Base-by-base conservation (phyloP, 352 stramenopile genomes). In the Albugo laibachii region DNA sequence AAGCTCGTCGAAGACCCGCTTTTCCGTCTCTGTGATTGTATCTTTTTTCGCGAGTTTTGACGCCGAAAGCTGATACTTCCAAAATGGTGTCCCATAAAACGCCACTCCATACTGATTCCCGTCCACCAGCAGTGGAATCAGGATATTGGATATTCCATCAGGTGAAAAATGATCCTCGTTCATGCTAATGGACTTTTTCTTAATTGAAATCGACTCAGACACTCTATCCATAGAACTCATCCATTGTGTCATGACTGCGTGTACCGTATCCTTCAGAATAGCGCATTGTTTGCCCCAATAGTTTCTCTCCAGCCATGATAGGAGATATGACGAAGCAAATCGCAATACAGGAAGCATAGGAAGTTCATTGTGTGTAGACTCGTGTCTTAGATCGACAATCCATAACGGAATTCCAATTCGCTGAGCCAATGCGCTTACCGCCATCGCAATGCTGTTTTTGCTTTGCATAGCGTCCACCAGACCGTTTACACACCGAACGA, bases 301-400 rank as follows among this genome's bases (percentile, higher is more conserved):
- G 38, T 88, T 81, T 1, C 58, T 54, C 21, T 70, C 66, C 49
- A 95, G 76, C 66, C 87, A 97, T 35, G 79, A 66, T 36, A 95
- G 60, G 42, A 95, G 56, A 47, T 94, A 88, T 15, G 76, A 61
- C 4, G 82, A 67, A 14, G 81, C 83, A 19, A 96, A 78, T 21
- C 83, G 72, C 14, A 95, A 69, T 34, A 94, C 70, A 5, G 76
- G 63, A 6, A 97, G 57, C 36, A 80, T 82, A n/a, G 88, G 88
- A 39, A 97, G 57, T 44, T 92, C 74, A 61, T 94, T 95, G 56
- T 97, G 88, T 14, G 84, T 92, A 18, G 84, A 85, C 49, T 96
- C 85, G 55, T 97, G 88, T 20, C 88, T 77, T 53, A 96, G 53
- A 46, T 95, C 85, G 20, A 97, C 88, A 49, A 97, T 71, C 88